Evolutionary conservation across 768 basidiomycete genomes (phyloP), one percentile per base, ranked within the genome.

Genomic region (Lactarius psammicola): DNA sequence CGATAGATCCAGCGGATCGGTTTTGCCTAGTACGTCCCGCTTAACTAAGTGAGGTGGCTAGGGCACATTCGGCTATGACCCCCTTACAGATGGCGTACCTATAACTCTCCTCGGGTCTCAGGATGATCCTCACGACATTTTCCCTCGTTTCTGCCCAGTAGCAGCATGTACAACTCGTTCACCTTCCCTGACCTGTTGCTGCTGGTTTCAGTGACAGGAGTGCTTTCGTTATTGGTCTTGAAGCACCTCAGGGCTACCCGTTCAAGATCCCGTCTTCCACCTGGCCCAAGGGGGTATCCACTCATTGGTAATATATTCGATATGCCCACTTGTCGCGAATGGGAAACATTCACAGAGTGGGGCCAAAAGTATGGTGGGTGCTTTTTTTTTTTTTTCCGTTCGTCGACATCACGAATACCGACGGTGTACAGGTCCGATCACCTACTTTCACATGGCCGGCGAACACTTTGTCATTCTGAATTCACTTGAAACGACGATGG

Each of bases 341-440:
- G 71, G 70, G 60, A 67, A 26, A 73, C 68, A 6, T 72, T 71
- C 60, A 58, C 63, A 18, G 59, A 69, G 54, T 73, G 73, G 73
- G 65, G 69, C 11, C 60, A 63, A 20, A 64, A 60, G 30, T 74
- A 73, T 49, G 72, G 74, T 70, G 56, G 36, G 67, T n/a, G n/a
- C n/a, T n/a, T n/a, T 66, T 28, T 44, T 40, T 28, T 33, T 59
- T 9, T 30, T 0, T n/a, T 59, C 34, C 36, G 10, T 18, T 23
- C 17, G 11, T 20, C 26, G 40, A 40, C 15, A 40, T 59, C 57
- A 36, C 23, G 11, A 26, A 38, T 23, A 7, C n/a, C 10, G 10
- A 51, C 7, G 13, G 1, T 26, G 49, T 23, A 26, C 58, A 60
- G 60, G 60, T 20, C 60, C 60, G 26, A 54, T 62, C 8, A 40